These are phyloP conservation scores for Amaranthus palmeri DNA, from an alignment of 148 eudicot species.

Conservation along the genomic window DNA sequence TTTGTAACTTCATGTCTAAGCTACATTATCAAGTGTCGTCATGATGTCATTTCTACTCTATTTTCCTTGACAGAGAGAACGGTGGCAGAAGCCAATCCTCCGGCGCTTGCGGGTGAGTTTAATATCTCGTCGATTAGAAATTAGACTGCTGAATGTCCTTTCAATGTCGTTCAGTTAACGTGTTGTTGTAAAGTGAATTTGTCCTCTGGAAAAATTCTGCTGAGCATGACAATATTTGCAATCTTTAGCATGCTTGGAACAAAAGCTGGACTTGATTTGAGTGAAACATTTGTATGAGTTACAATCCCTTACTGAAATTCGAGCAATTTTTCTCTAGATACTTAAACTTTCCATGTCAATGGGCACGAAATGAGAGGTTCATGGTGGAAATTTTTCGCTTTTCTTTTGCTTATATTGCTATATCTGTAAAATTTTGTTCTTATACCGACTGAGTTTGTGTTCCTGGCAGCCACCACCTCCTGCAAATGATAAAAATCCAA, in stretches of 20 bases:
- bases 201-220: background rate
- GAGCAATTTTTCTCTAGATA: background rate
- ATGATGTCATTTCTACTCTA: constrained; percentile 8
- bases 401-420: background rate
- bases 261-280: background rate
- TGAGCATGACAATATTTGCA: background rate
- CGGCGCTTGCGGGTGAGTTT: constrained; percentile 87
- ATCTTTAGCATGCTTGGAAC: background rate
- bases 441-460: background rate
- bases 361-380: background rate
- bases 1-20: background rate
- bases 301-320: too few species aligned
- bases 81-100: constrained; percentile 85
- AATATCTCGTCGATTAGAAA: background rate
- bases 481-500: constrained; percentile 92
- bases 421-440: constrained; percentile 1
- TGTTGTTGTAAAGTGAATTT: background rate
- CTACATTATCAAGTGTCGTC: background rate
- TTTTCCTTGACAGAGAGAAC: constrained; percentile 53
- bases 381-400: background rate
- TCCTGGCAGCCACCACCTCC: constrained; percentile 91
- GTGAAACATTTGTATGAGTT: background rate
- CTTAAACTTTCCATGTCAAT: background rate
- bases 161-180: background rate
- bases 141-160: background rate